phyloP scores from a whole-genome alignment of 1,284 basidiomycete species.

The Sanguinoderma infundibulare region DNA sequence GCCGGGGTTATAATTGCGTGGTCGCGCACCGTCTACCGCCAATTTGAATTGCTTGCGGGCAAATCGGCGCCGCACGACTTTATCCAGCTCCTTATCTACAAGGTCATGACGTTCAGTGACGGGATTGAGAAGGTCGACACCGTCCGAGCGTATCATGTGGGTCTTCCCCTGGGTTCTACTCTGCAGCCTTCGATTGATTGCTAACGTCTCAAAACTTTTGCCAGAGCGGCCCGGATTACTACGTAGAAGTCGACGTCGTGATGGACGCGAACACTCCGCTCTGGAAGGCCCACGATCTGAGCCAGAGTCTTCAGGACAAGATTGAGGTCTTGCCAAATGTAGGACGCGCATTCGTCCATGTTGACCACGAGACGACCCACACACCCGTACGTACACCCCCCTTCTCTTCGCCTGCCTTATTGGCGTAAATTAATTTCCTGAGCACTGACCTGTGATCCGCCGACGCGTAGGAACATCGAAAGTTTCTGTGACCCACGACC shows the following conservation, averaged over 20 bases:
- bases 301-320: constrained; percentile 92
- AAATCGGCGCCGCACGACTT: constrained; percentile 92
- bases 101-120: constrained; percentile 86
- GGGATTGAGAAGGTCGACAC: constrained; percentile 90
- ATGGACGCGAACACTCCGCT: constrained; percentile 90
- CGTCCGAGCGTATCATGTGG: constrained; percentile 84
- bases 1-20: constrained; percentile 83
- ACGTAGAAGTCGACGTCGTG: constrained; percentile 95
- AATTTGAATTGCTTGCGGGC: constrained; percentile 91
- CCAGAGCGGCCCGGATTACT: constrained; percentile 81
- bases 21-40: constrained; percentile 73
- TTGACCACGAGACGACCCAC: constrained; percentile 92
- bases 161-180: constrained; percentile 32
- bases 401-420: neutral
- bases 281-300: constrained; percentile 91
- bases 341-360: constrained; percentile 91
- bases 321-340: constrained; percentile 92
- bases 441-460: neutral
- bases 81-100: constrained; percentile 91
- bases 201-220: neutral
- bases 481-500: constrained; percentile 29
- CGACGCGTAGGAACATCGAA: constrained; percentile 38
- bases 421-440: neutral
- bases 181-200: neutral
- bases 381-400: constrained; percentile 58